Percentiles rank a stretch among this genome's conserved stretches.
These are phyloP conservation scores for Kluyveromyces siamensis DNA, from an alignment of 805 yeast species.

Conservation along the genomic window DNA sequence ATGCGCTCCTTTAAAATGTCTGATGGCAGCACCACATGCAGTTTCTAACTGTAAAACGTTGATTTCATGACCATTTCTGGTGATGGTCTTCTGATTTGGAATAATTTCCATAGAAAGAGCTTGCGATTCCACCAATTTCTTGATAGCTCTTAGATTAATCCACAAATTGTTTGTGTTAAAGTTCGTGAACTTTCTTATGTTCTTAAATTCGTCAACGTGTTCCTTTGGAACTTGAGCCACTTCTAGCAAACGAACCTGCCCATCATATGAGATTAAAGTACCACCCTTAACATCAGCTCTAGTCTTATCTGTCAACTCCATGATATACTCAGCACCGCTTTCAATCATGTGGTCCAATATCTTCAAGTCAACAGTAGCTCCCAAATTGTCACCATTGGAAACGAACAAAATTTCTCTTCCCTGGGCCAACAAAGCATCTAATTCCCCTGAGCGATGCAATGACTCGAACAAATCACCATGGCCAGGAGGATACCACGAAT, in stretches of 20 bases:
- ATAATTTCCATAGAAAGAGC: slow-evolving; percentile 86
- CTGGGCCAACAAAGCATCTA: slow-evolving; percentile 79
- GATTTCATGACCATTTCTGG: slow-evolving; percentile 65
- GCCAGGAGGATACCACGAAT: slow-evolving; percentile 99
- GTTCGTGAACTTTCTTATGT: slow-evolving; percentile 94
- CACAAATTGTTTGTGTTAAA: slow-evolving; percentile 97
- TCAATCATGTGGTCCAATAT: slow-evolving; percentile 90
- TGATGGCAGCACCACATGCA: slow-evolving; percentile 98
- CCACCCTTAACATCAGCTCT: slow-evolving; percentile 99
- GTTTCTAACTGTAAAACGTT: slow-evolving; percentile 94
- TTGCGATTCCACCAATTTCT: slow-evolving; percentile 78
- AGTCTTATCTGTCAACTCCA: slow-evolving; percentile 98
- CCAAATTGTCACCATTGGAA: slow-evolving; percentile 96
- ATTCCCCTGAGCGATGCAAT: slow-evolving; percentile 79
- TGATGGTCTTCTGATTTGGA: slow-evolving; percentile 84
- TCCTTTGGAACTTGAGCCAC: slow-evolving; percentile 98
- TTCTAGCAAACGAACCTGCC: slow-evolving; percentile 87
- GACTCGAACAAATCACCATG: slow-evolving; percentile 97
- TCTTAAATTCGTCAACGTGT: slow-evolving; percentile 95
- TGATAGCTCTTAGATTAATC: slow-evolving; percentile 92
- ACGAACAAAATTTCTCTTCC: slow-evolving; percentile 95
- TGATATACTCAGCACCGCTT: slow-evolving; percentile 85
- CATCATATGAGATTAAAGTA: slow-evolving; percentile 92
- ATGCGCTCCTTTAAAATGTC: slow-evolving; percentile 89
- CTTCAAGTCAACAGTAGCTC: slow-evolving; percentile 92